Conservation (phyloP, 1,284 basidiomycete species). For the Pseudozyma hubeiensis region DNA sequence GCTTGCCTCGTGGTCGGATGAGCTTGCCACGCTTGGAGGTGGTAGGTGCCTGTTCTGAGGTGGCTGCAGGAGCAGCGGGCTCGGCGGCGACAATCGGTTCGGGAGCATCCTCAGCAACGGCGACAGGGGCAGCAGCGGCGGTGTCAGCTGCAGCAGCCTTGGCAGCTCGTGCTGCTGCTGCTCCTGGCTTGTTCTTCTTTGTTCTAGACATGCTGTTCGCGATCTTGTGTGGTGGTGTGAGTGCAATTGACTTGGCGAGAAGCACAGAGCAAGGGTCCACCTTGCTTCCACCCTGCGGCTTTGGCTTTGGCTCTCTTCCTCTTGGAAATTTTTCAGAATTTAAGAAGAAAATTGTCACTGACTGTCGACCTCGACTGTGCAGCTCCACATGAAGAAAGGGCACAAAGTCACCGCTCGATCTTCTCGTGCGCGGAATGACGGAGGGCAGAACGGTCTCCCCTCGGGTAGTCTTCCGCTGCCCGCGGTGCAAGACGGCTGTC, state of each 20-base stretch:
- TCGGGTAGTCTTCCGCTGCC: constrained; percentile 3
- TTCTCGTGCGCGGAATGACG: constrained; percentile 6
- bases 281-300: neutral
- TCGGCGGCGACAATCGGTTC: neutral
- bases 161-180: neutral
- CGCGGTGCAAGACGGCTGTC: constrained; percentile 1
- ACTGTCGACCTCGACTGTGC: neutral
- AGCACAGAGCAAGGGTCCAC: constrained; percentile 12
- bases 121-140: neutral
- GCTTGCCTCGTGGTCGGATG: constrained; percentile 61
- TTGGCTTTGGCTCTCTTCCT: constrained; percentile 1
- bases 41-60: neutral
- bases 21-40: constrained; percentile 45
- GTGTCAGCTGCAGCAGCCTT: constrained; percentile 7
- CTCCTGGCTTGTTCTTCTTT: constrained; percentile 35
- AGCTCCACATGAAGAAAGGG: constrained; percentile 24
- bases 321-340: constrained; percentile 24
- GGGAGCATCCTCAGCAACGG: neutral
- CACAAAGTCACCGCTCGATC: constrained; percentile 13
- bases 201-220: constrained; percentile 33
- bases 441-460: neutral
- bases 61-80: constrained; percentile 3
- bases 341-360: constrained; percentile 23
- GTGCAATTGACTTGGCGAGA: neutral
- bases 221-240: neutral